phyloP scores from a whole-genome alignment of 352 stramenopile species.

The Pythium angustatum region DNA sequence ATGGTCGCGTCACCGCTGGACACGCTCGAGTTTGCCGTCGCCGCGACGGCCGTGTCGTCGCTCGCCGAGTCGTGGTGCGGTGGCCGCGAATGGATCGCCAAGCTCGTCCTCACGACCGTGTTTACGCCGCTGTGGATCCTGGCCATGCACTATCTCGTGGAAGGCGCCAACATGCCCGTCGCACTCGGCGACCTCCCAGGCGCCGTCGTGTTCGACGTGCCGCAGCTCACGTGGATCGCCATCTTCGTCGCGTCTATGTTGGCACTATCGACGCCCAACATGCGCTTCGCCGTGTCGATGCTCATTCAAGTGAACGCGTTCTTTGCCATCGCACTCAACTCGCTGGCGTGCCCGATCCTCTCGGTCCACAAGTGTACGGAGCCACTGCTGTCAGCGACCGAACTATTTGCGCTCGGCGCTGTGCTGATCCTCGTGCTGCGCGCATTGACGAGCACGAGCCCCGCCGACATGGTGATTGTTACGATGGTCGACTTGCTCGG shows the following conservation, averaged over 20 bases:
- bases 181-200: slow-evolving; percentile 16
- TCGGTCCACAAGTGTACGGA: slow-evolving; percentile 15
- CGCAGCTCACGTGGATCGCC: slow-evolving; percentile 26
- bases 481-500: slow-evolving; percentile 26
- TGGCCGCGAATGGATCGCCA: slow-evolving; percentile 28
- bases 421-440: slow-evolving; percentile 20
- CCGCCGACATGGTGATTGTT: slow-evolving; percentile 28
- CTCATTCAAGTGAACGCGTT: slow-evolving; percentile 60
- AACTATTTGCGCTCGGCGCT: slow-evolving; percentile 23
- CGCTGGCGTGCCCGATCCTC: slow-evolving; percentile 36
- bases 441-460: slow-evolving; percentile 20
- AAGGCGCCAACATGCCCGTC: slow-evolving; percentile 2
- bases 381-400: slow-evolving; percentile 14
- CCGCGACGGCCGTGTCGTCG: slow-evolving; percentile 21
- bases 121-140: slow-evolving; percentile 17
- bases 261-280: slow-evolving; percentile 62
- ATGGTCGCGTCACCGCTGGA: slow-evolving; percentile 25
- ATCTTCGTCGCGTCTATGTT: slow-evolving; percentile 37
- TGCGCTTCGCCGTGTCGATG: slow-evolving; percentile 66
- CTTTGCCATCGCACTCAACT: slow-evolving; percentile 75
- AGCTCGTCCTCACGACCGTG: slow-evolving; percentile 13
- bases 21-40: slow-evolving; percentile 24
- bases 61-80: slow-evolving; percentile 25
- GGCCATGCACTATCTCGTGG: slow-evolving; percentile 14
- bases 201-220: slow-evolving; percentile 16